Percentiles rank a stretch among this genome's conserved stretches.
Conservation (phyloP, 345 rosid species). For the Salix dunnii region DNA sequence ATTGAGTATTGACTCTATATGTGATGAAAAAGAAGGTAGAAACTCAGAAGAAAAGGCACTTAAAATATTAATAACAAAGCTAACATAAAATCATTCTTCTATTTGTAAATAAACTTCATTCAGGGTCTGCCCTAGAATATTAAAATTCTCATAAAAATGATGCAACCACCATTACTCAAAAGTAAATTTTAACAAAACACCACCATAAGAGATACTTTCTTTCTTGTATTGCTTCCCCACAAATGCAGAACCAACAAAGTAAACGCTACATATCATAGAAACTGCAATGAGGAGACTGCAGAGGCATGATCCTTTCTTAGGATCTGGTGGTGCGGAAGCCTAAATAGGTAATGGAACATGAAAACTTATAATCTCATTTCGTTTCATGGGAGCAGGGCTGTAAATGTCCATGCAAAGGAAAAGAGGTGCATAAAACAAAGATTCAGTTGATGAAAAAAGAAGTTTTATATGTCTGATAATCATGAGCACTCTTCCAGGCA, state of each 20-base stretch:
- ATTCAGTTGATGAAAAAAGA: not conserved
- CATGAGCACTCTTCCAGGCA: not conserved
- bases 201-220: conserved; percentile 37
- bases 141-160: not conserved
- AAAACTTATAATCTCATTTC: not conserved
- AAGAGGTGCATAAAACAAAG: not conserved
- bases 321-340: conserved; percentile 38
- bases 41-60: not conserved
- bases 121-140: not conserved
- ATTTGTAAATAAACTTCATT: not conserved
- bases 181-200: not conserved
- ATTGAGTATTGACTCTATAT: not conserved
- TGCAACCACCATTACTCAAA: not conserved
- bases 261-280: conserved; percentile 53
- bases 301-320: conserved; percentile 54
- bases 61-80: not conserved
- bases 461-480: not conserved
- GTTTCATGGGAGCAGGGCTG: not conserved
- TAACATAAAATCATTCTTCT: not conserved
- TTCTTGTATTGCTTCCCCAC: conserved; percentile 46
- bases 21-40: not conserved
- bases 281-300: conserved; percentile 44
- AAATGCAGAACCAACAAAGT: conserved; percentile 50
- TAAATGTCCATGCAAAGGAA: not conserved
- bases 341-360: conserved; percentile 22